These are phyloP conservation scores for Boletus subparvulus DNA, from an alignment of 768 basidiomycete genomes.

Conservation along the genomic window DNA sequence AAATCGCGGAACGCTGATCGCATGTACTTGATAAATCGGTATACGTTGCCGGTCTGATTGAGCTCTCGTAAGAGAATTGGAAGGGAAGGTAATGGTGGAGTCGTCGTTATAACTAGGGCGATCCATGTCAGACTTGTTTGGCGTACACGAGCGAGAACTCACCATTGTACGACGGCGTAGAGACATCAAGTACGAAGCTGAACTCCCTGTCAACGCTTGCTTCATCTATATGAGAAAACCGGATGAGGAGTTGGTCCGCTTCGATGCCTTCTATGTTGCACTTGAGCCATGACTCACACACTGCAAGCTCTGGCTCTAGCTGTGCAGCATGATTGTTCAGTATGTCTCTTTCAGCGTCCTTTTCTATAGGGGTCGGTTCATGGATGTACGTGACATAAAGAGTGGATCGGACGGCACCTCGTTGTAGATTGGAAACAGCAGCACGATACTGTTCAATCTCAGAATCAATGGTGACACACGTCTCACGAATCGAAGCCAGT, in stretches of 20 bases:
- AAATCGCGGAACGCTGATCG: constrained; percentile 51
- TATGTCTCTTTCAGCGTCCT: constrained; percentile 59
- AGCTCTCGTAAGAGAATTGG: constrained; percentile 68
- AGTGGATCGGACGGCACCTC: constrained; percentile 46
- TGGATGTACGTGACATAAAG: not conserved
- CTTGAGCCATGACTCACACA: constrained; percentile 55
- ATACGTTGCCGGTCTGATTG: constrained; percentile 69
- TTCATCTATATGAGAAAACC: constrained; percentile 66
- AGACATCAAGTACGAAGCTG: constrained; percentile 74
- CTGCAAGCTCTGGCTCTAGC: constrained; percentile 53
- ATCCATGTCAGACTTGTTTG: not conserved
- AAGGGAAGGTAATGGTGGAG: constrained; percentile 65
- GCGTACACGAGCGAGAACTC: constrained; percentile 11
- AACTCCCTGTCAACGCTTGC: constrained; percentile 61
- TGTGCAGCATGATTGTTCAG: constrained; percentile 54
- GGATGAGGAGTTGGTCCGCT: constrained; percentile 67
- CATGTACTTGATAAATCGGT: constrained; percentile 65
- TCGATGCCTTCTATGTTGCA: constrained; percentile 80
- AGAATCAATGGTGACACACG: constrained; percentile 53
- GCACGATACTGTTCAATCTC: constrained; percentile 76
- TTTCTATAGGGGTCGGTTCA: constrained; percentile 46
- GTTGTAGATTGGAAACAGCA: constrained; percentile 56
- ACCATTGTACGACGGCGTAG: constrained; percentile 66
- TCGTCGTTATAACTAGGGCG: constrained; percentile 70
- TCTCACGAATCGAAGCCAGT: constrained; percentile 60